phyloP scores from a whole-genome alignment of 2,329 filamentous ascomycete species.

The Penicillium janthinellum region DNA sequence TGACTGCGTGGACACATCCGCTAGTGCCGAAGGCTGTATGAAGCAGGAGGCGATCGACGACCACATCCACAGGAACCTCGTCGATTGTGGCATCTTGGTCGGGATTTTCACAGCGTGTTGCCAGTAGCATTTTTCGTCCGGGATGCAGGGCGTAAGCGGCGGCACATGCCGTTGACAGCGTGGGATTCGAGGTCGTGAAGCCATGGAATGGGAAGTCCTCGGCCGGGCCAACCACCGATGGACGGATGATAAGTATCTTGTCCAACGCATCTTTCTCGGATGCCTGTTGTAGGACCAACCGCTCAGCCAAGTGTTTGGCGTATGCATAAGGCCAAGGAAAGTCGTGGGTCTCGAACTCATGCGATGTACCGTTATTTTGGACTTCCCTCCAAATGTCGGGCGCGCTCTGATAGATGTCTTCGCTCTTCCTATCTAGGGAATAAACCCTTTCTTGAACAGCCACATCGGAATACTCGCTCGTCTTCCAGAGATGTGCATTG shows the following conservation, averaged over 20 bases:
- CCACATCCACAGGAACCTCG: slow-evolving; percentile 30
- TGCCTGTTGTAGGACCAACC: slow-evolving; percentile 20
- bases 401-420: slow-evolving; percentile 14
- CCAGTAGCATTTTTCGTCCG: slow-evolving; percentile 19
- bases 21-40: slow-evolving; percentile 21
- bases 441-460: slow-evolving; percentile 22
- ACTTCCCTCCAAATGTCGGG: slow-evolving; percentile 19
- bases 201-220: slow-evolving; percentile 25
- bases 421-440: slow-evolving; percentile 11
- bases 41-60: slow-evolving; percentile 24
- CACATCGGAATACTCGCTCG: slow-evolving; percentile 16
- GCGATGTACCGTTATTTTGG: slow-evolving; percentile 20
- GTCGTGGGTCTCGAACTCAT: slow-evolving; percentile 20
- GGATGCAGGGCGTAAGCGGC: slow-evolving; percentile 25
- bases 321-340: slow-evolving; percentile 25
- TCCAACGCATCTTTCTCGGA: slow-evolving; percentile 18
- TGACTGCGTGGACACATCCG: slow-evolving; percentile 26
- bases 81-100: slow-evolving; percentile 24
- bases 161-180: slow-evolving; percentile 22
- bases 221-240: slow-evolving; percentile 28
- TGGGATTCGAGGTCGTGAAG: slow-evolving; percentile 20
- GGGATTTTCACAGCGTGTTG: slow-evolving; percentile 22
- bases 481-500: slow-evolving; percentile 25
- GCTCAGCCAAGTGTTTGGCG: slow-evolving; percentile 21
- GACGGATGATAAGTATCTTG: slow-evolving; percentile 27